phyloP scores from a whole-genome alignment of 495 filamentous ascomycete species.

The Hypoxylon fragiforme region DNA sequence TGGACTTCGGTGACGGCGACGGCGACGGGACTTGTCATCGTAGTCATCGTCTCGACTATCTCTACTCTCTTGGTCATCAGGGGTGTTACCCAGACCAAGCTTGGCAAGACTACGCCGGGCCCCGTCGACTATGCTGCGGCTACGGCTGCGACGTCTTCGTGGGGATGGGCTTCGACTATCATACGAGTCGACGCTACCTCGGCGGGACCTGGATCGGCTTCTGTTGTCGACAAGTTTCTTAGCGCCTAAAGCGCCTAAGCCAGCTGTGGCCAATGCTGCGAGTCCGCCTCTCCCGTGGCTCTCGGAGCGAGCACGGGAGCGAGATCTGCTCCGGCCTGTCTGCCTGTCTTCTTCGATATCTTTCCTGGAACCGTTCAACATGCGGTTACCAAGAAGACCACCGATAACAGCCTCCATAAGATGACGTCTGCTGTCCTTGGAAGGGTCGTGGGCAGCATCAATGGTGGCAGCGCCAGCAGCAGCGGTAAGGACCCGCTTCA shows the following conservation, averaged over 20 bases:
- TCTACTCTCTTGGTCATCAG: conserved; percentile 42
- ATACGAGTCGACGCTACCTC: conserved; percentile 52
- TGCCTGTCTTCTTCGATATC: conserved; percentile 57
- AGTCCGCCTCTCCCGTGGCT: conserved; percentile 50
- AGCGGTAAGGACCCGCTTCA: conserved; percentile 83
- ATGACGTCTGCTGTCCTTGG: conserved; percentile 69
- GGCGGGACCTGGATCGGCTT: conserved; percentile 58
- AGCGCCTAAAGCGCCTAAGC: conserved; percentile 74
- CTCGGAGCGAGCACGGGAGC: conserved; percentile 56
- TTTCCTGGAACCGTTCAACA: conserved; percentile 75
- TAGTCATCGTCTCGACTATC: conserved; percentile 39
- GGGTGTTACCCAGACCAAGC: conserved; percentile 50
- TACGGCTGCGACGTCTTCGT: conserved; percentile 48
- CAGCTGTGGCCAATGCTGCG: conserved; percentile 72
- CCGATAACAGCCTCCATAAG: conserved; percentile 77
- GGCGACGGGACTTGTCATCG: conserved; percentile 35
- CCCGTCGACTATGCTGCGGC: conserved; percentile 53
- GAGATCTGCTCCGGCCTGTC: conserved; percentile 54
- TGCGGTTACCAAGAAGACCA: conserved; percentile 77
- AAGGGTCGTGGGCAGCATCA: conserved; percentile 74
- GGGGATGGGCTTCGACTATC: conserved; percentile 51
- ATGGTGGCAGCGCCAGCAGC: conserved; percentile 83
- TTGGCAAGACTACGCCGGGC: conserved; percentile 51
- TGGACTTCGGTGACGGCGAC: conserved; percentile 37
- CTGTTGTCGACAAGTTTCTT: conserved; percentile 76